Percentiles rank a stretch among this genome's conserved stretches.
phyloP scores from a whole-genome alignment of 179 eudicot species.

The Gypsophila paniculata region DNA sequence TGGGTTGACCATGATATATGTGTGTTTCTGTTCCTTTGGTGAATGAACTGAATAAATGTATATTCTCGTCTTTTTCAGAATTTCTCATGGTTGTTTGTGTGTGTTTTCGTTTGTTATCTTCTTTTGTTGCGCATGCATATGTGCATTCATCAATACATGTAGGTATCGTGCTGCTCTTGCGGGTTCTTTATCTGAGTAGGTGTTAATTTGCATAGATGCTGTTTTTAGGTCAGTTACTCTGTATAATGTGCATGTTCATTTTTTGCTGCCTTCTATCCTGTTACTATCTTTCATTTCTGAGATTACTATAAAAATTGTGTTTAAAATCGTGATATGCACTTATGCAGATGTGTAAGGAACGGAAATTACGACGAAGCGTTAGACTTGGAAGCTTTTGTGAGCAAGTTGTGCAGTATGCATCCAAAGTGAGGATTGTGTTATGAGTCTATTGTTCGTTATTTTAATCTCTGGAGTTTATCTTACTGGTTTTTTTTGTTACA shows the following conservation, averaged over 20 bases:
- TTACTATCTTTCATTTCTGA: background rate
- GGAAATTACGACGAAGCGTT: conserved; percentile 98
- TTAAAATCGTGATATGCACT: conserved; percentile 6
- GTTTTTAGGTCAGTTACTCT: background rate
- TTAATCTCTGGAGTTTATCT: conserved; percentile 13
- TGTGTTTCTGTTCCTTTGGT: background rate
- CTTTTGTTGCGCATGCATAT: background rate
- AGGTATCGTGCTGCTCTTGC: background rate
- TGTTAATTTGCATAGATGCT: too few species aligned
- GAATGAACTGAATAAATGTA: background rate
- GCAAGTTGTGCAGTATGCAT: conserved; percentile 90
- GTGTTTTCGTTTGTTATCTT: background rate
- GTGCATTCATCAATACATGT: background rate
- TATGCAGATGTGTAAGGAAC: conserved; percentile 94
- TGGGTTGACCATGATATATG: background rate
- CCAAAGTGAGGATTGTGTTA: conserved; percentile 65
- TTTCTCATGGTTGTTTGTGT: background rate
- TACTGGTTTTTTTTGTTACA: conserved; percentile 3
- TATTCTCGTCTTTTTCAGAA: too few species aligned
- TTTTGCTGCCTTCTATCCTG: conserved; percentile 1
- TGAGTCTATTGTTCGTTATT: conserved; percentile 1
- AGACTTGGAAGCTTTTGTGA: conserved; percentile 89
- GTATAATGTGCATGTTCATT: background rate
- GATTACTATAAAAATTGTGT: conserved; percentile 4
- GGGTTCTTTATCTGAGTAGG: background rate